Base-by-base conservation (phyloP, 2,329 filamentous ascomycete species). In the Trichothecium sympodiale region DNA sequence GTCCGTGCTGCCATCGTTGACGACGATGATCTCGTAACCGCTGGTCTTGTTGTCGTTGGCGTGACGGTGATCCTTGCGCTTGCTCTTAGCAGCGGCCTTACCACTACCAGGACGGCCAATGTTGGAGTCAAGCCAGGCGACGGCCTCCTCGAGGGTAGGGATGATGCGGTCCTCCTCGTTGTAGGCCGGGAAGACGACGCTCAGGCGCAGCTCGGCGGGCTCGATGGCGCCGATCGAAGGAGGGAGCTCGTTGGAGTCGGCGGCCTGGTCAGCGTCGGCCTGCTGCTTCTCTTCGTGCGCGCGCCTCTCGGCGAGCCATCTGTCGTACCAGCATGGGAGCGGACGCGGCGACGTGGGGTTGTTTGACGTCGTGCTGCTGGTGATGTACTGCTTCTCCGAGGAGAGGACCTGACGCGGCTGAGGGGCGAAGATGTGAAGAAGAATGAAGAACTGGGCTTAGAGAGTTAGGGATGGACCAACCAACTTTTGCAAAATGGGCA, bases 151-250 rank as follows among this genome's bases (percentile, higher is more conserved):
- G 10, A 98, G 69, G 62, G 94, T 94, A 9, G 80, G 81, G 10
- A 77, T 69, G 32, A 98, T 70, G 20, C 91, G 78, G 39, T 83
- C 71, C 54, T 89, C 81, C 53, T 98, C 91, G 47, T 98, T 98
- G 69, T 87, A 98, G 8, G 91, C 91, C 0, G 91, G 91, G 30
- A 98, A 80, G 0, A 98, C 86, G 7, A 96, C 78, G 36, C 83
- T 91, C 66, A 98, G 77, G 54, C 82, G 83, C n/a, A 95, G 61
- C 42, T 88, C 78, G 12, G 87, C 74, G 2, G 79, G 70, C 43
- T 87, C 81, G 37, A 93, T 81, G 31, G 65, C 59, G 45, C 74
- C 69, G 13, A 68, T 57, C 43, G 76, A 65, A 28, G 57, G 56
- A 4, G 58, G 52, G 31, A 57, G 55, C 43, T 54, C 7, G 3